Conservation (phyloP, 78 protist species). For the Chrysochromulina parva region DNA sequence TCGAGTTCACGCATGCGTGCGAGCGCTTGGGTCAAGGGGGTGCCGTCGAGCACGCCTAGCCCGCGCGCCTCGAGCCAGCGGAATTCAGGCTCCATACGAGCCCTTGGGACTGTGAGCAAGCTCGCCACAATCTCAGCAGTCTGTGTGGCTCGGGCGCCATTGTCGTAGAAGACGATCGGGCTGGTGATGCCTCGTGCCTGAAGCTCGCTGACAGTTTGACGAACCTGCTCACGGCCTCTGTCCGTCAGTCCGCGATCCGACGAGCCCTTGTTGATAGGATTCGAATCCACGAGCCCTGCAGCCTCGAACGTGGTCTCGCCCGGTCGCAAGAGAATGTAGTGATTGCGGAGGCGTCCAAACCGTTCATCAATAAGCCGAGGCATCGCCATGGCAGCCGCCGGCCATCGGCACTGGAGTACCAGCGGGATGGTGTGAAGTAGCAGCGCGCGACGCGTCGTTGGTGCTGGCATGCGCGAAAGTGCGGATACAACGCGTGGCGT, state of each 20-base stretch:
- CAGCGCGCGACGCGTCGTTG: too few relatives aligned
- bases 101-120: neutral
- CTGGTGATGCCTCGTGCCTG: neutral
- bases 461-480: too few relatives aligned
- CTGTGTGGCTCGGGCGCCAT: neutral
- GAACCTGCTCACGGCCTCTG: neutral
- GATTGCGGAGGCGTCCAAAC: neutral
- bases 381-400: too few relatives aligned
- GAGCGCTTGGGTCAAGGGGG: neutral
- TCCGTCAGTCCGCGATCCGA: neutral
- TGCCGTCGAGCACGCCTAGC: slow-evolving; percentile 1
- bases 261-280: neutral
- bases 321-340: neutral
- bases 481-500: too few relatives aligned
- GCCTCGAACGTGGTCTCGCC: slow-evolving; percentile 2
- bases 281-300: neutral
- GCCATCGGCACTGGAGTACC: too few relatives aligned
- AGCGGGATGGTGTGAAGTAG: too few relatives aligned
- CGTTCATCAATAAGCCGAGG: too few relatives aligned
- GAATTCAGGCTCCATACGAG: neutral
- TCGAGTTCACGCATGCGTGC: neutral
- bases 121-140: neutral
- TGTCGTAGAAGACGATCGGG: neutral
- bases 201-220: neutral
- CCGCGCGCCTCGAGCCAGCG: slow-evolving; percentile 10